Evolutionary conservation across 2,329 filamentous ascomycete species (phyloP).

Genomic region (Talaromyces sp.): DNA sequence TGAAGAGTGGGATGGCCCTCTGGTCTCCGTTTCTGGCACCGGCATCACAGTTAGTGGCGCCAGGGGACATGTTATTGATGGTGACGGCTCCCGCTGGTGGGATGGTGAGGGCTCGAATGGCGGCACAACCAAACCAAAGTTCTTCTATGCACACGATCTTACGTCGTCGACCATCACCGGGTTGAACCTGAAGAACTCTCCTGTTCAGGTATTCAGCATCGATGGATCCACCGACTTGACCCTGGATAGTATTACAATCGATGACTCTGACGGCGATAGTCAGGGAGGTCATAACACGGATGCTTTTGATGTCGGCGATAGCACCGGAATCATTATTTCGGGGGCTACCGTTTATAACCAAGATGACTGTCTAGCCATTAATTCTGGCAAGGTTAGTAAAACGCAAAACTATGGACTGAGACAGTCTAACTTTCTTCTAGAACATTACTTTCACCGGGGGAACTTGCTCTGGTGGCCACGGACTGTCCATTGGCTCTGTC

Average conservation of each 20-base stretch:
- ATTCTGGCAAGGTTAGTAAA: constrained; percentile 39
- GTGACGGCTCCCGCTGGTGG: constrained; percentile 55
- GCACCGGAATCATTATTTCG: constrained; percentile 45
- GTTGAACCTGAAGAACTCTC: constrained; percentile 28
- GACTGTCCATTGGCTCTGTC: constrained; percentile 29
- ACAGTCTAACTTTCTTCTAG: constrained; percentile 10
- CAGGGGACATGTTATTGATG: constrained; percentile 49
- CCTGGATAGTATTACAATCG: constrained; percentile 49
- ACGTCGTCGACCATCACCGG: constrained; percentile 24
- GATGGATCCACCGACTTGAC: constrained; percentile 44
- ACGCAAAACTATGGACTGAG: not conserved
- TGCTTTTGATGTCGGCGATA: constrained; percentile 52
- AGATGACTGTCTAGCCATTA: constrained; percentile 56
- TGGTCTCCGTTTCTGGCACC: constrained; percentile 56
- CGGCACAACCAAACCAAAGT: constrained; percentile 59
- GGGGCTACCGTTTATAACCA: constrained; percentile 54
- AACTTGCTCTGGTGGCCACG: constrained; percentile 36
- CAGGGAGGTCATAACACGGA: constrained; percentile 51
- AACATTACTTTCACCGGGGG: constrained; percentile 43
- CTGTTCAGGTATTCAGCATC: constrained; percentile 31
- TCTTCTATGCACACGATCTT: constrained; percentile 46
- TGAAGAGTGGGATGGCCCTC: constrained; percentile 58
- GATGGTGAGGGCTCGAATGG: constrained; percentile 55
- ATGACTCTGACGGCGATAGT: constrained; percentile 51
- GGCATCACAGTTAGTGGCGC: constrained; percentile 50